phyloP scores from a whole-genome alignment of 2,329 filamentous ascomycete species.

The Talaromyces atroroseus region DNA sequence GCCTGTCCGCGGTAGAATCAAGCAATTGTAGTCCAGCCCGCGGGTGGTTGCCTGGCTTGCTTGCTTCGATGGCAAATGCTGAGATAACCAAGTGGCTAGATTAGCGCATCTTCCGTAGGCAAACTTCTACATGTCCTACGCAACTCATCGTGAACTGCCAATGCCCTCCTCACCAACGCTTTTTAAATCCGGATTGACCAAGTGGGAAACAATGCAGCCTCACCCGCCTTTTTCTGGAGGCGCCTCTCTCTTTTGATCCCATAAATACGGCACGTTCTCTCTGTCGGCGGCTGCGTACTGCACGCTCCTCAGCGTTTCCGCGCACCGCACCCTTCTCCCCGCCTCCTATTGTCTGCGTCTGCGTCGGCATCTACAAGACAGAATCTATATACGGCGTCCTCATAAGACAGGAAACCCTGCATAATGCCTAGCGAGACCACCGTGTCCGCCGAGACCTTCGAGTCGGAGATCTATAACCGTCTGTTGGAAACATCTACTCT shows the following conservation, averaged over 20 bases:
- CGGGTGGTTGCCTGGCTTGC: neutral
- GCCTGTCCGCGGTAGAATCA: neutral
- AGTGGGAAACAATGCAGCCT: neutral
- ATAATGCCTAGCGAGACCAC: conserved; percentile 13
- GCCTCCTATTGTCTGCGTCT: neutral
- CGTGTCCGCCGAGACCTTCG: conserved; percentile 3
- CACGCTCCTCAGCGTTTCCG: neutral
- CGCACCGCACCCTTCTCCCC: neutral
- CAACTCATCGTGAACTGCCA: neutral
- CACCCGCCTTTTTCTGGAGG: neutral
- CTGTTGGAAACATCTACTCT: conserved; percentile 13
- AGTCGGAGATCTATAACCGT: conserved; percentile 12
- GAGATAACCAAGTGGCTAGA: neutral
- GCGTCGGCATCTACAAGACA: neutral
- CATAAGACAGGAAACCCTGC: neutral
- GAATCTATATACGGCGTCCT: neutral
- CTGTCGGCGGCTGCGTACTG: neutral
- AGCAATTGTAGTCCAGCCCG: neutral
- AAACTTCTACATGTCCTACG: neutral
- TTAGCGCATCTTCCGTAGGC: neutral
- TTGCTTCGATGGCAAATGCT: neutral
- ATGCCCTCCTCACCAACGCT: neutral
- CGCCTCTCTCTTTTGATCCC: neutral
- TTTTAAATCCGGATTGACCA: neutral
- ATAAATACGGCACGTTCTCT: neutral